Evolutionary conservation across 75 land plant species (phyloP), one percentile per base, ranked within the genome.

Genomic region (Selaginella moellendorffii): DNA sequence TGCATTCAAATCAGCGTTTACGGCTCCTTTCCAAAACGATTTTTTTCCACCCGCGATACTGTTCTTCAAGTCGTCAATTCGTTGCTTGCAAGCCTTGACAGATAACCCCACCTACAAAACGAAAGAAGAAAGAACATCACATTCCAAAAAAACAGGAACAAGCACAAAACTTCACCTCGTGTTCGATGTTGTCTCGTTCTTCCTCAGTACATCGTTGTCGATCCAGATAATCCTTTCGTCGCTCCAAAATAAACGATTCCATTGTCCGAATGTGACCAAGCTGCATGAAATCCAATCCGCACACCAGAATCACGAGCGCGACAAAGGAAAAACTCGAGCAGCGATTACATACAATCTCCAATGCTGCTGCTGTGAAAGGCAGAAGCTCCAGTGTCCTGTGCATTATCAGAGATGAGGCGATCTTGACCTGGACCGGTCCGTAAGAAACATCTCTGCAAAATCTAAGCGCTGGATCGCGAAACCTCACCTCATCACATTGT

Each of bases 111-210:
- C 96, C 98, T 93, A 85, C 76, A 73, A 26, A 73, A 36, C 18
- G 2, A 30, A 69, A 69, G n/a, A 9, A 20, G 8, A 27, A 27
- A 2, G 18, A 21, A 36, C 70, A 27, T 1, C 28, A 9, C 10
- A 1, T 20, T 2, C 28, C 19, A 14, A 29, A 61, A 20, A 1
- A 8, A 63, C 20, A 52, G 27, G 9, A 28, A 53, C 24, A 58
- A 5, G 14, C 46, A 36, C 46, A 36, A 36, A 5, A 36, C 14
- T 36, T 36, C 46, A 88, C 98, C 80, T 93, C 90, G 67, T 88
- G 89, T 63, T 93, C 98, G 70, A 93, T 93, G 69, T 70, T 80
- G 28, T 93, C 98, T 52, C 87, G 82, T 54, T 93, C 98, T 70
- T 88, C 81, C 66, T 88, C 96, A 27, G 90, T 88, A 62, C 87